Conservation (phyloP, 257 asterid genomes). For the Haberlea rhodopensis region DNA sequence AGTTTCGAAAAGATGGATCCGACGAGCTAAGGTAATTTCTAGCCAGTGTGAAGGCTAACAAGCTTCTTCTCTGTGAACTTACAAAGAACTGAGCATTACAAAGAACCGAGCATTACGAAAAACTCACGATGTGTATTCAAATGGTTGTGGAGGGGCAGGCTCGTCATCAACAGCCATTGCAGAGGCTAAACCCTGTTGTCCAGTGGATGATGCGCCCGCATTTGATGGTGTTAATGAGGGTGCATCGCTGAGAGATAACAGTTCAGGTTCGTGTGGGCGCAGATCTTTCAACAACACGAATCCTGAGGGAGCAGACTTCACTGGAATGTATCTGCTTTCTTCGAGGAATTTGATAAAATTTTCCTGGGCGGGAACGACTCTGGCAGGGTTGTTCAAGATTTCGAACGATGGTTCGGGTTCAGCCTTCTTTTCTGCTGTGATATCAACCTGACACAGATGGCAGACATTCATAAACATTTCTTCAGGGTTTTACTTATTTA, state of each 20-base stretch:
- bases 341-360: conserved; percentile 67
- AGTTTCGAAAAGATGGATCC: neutral
- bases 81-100: too few relatives aligned
- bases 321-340: conserved; percentile 84
- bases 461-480: neutral
- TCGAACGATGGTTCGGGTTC: conserved; percentile 81
- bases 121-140: conserved; percentile 66
- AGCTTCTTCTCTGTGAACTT: conserved; percentile 1
- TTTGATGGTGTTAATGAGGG: conserved; percentile 68
- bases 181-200: conserved; percentile 51
- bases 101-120: neutral
- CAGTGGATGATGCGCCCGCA: conserved; percentile 56
- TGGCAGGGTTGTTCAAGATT: conserved; percentile 84
- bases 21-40: neutral
- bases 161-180: conserved; percentile 95
- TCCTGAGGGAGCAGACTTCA: conserved; percentile 81
- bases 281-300: conserved; percentile 83
- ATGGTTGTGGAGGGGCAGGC: conserved; percentile 89
- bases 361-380: conserved; percentile 91
- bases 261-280: conserved; percentile 79
- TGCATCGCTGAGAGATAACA: conserved; percentile 67
- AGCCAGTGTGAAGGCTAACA: conserved; percentile 2
- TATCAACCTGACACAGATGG: conserved; percentile 61
- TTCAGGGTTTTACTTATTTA: too few relatives aligned
- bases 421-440: conserved; percentile 54